Base-by-base conservation (phyloP, 2,329 filamentous ascomycete genomes). In the Penicillium frequentans region DNA sequence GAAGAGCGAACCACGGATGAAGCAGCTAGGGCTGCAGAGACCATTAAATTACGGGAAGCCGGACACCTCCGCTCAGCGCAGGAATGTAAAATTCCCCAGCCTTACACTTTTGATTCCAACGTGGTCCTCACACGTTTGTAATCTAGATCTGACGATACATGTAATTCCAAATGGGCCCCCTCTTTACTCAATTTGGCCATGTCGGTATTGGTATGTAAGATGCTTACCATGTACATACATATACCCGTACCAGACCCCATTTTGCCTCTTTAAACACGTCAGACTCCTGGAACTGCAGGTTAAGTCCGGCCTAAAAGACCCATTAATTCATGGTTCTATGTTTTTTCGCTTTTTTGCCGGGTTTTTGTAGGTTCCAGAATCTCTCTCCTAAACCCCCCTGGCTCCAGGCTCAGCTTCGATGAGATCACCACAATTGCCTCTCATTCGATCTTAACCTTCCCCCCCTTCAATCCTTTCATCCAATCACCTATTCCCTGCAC, bases 371-470 rank as follows among this genome's bases (percentile, higher is more conserved):
- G 52, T 62, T 59, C 60, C 57, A 62, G 57, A 59, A 51, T 52
- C 42, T 47, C 39, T 35, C 13, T 43, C 44, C 51, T 51, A 49
- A 44, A 49, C 29, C 49, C 29, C 43, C 53, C 54, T 55, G 51
- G 54, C 52, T 57, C 51, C 39, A 42, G 49, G 58, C 51, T 62
- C 55, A 50, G 57, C 56, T 33, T 47, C 45, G 45, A 63, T 63
- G 58, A 59, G 62, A 64, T 66, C 64, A 66, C 63, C 62, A 53
- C 35, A 39, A 39, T 60, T 58, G 58, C 56, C 59, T 60, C 57
- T 54, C 54, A 56, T 60, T 61, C 49, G 51, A 51, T 57, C 55
- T 49, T 57, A 60, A 60, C 45, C 52, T 43, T 52, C 58, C 42
- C 26, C 39, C 26, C 37, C n/a, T 47, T 21, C 11, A 5, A 51